A percentile compares a stretch with the other conserved stretches of the same genome.
Evolutionary conservation across 768 basidiomycete genomes (phyloP).

Genomic region (Trametes elegans): DNA sequence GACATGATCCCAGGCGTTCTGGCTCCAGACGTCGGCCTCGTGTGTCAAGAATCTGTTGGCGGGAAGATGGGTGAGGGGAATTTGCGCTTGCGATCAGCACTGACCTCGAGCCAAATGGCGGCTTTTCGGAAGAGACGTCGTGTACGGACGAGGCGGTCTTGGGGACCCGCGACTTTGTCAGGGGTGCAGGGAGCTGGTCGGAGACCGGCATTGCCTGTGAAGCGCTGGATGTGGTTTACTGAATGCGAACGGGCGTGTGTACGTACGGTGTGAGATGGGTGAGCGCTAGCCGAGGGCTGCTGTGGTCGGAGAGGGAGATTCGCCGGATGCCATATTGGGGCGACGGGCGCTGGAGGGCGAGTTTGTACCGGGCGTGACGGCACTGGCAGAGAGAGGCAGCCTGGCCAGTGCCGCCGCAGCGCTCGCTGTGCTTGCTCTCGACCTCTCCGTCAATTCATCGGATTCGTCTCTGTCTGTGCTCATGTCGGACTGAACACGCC

Average conservation of each 20-base stretch:
- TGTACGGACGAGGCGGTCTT: conserved; percentile 61
- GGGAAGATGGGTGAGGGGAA: not conserved
- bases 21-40: conserved; percentile 74
- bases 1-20: conserved; percentile 93
- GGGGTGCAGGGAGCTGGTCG: too few relatives aligned
- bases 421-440: not conserved
- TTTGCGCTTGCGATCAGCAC: conserved; percentile 20
- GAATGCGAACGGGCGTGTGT: not conserved
- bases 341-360: not conserved
- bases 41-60: conserved; percentile 61
- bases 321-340: conserved; percentile 8
- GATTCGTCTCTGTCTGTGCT: not conserved
- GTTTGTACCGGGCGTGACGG: too few relatives aligned
- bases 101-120: conserved; percentile 72
- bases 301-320: not conserved
- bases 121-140: conserved; percentile 50
- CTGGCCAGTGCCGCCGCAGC: conserved; percentile 3
- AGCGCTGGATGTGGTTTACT: not conserved
- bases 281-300: not conserved
- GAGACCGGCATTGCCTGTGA: not conserved
- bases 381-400: too few relatives aligned
- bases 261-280: not conserved
- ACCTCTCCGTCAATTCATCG: not conserved
- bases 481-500: not conserved
- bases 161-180: not conserved